Conservation (phyloP, 2,329 filamentous ascomycete genomes). For the Aspergillus ochraceoroseus region DNA sequence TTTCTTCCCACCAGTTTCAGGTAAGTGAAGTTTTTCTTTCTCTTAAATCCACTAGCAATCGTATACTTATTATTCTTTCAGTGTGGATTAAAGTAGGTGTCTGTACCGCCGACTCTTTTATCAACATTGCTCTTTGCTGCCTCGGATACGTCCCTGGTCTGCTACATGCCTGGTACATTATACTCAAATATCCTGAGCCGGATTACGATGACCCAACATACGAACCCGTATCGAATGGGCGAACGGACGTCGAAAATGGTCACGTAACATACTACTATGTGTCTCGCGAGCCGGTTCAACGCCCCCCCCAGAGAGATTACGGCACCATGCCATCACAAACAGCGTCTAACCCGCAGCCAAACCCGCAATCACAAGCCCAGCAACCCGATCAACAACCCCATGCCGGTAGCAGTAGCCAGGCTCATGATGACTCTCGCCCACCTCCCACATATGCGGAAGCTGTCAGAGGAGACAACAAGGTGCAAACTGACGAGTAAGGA, state of each 20-base stretch:
- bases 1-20: slow-evolving; percentile 57
- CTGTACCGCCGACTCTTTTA: slow-evolving; percentile 85
- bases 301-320: slow-evolving; percentile 35
- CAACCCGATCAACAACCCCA: slow-evolving; percentile 24
- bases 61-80: slow-evolving; percentile 40
- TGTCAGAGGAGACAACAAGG: slow-evolving; percentile 83
- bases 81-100: slow-evolving; percentile 97
- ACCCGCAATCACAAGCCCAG: slow-evolving; percentile 17
- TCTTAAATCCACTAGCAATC: slow-evolving; percentile 12
- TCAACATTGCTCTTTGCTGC: slow-evolving; percentile 86
- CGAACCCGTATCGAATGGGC: slow-evolving; percentile 52
- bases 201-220: slow-evolving; percentile 59
- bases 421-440: slow-evolving; percentile 39
- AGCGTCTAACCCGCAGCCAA: slow-evolving; percentile 15
- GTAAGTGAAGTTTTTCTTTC: slow-evolving; percentile 36
- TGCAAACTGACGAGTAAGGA: slow-evolving; percentile 63
- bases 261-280: slow-evolving; percentile 74
- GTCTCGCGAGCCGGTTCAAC: slow-evolving; percentile 44
- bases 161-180: slow-evolving; percentile 97
- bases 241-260: slow-evolving; percentile 38
- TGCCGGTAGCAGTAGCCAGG: slow-evolving; percentile 32
- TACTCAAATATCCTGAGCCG: slow-evolving; percentile 77
- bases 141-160: slow-evolving; percentile 80
- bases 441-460: slow-evolving; percentile 89
- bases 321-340: slow-evolving; percentile 38